These are phyloP conservation scores for Aureobasidium sp. DNA, from an alignment of 2,329 filamentous ascomycete genomes.

Conservation along the genomic window DNA sequence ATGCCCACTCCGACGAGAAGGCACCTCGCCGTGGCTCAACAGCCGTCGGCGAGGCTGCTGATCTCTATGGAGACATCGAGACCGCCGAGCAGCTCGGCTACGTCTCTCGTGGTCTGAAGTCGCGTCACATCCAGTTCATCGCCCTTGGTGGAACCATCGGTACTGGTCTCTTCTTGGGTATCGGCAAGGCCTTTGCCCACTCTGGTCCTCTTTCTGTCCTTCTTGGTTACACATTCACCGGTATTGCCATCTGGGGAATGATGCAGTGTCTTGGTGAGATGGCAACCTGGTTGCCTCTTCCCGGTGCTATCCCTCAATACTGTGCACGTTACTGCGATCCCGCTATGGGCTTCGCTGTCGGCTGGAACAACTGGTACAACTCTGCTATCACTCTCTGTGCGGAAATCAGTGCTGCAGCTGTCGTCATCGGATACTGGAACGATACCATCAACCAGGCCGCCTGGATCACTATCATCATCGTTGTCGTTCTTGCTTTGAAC, in stretches of 20 bases:
- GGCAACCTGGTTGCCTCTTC: conserved; percentile 32
- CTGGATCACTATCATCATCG: conserved; percentile 49
- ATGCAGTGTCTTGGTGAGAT: conserved; percentile 36
- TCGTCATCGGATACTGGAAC: conserved; percentile 54
- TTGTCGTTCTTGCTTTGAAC: conserved; percentile 55
- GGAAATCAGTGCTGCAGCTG: conserved; percentile 57
- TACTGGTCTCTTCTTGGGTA: conserved; percentile 15
- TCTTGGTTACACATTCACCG: conserved; percentile 12
- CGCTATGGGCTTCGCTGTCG: conserved; percentile 30
- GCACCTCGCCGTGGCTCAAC: conserved; percentile 13
- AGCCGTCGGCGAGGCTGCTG: conserved; percentile 38
- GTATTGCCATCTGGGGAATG: conserved; percentile 28
- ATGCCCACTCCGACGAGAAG: conserved; percentile 7
- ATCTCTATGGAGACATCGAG: conserved; percentile 43
- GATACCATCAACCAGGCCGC: conserved; percentile 24
- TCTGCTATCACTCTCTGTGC: conserved; percentile 41
- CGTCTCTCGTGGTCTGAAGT: conserved; percentile 43
- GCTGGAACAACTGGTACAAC: conserved; percentile 41
- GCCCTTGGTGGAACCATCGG: conserved; percentile 50
- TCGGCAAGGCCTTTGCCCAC: conserved; percentile 14
- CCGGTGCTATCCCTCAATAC: conserved; percentile 18
- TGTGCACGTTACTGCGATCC: conserved; percentile 17
- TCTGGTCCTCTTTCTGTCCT: conserved; percentile 10
- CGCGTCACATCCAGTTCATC: conserved; percentile 51
- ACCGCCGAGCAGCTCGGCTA: conserved; percentile 45